Conservation (phyloP, 768 basidiomycete genomes). For the Leccinum subgranulosum region DNA sequence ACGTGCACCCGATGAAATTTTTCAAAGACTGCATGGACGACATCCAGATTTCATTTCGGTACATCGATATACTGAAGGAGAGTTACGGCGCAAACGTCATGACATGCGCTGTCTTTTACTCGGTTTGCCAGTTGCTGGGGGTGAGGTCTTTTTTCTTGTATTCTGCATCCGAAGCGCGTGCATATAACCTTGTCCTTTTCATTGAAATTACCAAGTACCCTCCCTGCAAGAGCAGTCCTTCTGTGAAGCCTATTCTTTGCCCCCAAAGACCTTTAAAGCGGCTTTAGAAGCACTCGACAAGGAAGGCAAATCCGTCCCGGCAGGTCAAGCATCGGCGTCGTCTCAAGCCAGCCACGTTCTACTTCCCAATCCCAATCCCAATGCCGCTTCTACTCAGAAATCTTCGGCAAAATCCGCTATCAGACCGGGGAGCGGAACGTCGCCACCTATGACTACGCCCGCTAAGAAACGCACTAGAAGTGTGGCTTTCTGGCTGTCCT, state of each 20-base stretch:
- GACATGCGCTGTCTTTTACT: constrained; percentile 43
- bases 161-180: not conserved
- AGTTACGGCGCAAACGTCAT: constrained; percentile 22
- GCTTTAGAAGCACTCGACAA: constrained; percentile 18
- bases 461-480: constrained; percentile 31
- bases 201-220: not conserved
- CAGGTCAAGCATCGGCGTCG: not conserved
- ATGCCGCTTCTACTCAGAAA: constrained; percentile 14
- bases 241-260: constrained; percentile 15
- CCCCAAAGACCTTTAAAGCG: constrained; percentile 16
- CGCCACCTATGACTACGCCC: constrained; percentile 9
- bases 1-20: constrained; percentile 6
- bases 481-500: constrained; percentile 12
- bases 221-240: constrained; percentile 20
- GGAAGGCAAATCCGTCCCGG: not conserved
- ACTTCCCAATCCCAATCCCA: not conserved
- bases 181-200: not conserved
- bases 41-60: constrained; percentile 27
- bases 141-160: constrained; percentile 17
- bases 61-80: constrained; percentile 12
- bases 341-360: not conserved
- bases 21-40: constrained; percentile 33
- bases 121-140: constrained; percentile 41
- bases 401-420: constrained; percentile 14
- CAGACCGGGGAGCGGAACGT: constrained; percentile 8